Conservation (phyloP, 805 yeast genomes). For the Candida easanensis region DNA sequence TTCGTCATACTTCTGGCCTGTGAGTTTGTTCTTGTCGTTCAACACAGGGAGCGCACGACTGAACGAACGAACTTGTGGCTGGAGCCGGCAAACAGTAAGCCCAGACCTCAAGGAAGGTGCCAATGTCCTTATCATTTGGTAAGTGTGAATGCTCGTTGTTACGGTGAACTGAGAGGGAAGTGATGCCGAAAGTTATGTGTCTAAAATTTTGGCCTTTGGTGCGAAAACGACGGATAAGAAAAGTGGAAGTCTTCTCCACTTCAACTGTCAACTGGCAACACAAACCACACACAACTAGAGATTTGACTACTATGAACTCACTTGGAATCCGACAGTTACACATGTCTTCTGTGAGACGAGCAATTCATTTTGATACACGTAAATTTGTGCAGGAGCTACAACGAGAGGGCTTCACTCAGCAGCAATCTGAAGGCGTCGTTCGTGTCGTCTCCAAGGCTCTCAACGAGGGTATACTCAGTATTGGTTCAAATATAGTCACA, state of each 20-base stretch:
- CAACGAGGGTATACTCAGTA: slow-evolving; percentile 73
- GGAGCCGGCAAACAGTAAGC: background rate
- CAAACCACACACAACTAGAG: background rate
- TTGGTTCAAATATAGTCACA: slow-evolving; percentile 76
- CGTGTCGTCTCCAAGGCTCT: slow-evolving; percentile 69
- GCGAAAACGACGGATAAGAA: too few species aligned
- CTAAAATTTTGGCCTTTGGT: background rate
- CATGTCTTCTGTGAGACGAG: background rate
- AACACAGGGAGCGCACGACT: background rate
- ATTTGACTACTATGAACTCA: background rate
- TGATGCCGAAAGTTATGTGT: too few species aligned
- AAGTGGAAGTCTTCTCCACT: too few species aligned
- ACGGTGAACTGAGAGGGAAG: too few species aligned
- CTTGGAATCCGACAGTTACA: slow-evolving; percentile 5
- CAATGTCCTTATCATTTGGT: too few species aligned
- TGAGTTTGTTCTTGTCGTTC: slow-evolving; percentile 10
- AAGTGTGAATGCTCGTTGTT: too few species aligned
- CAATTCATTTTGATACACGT: slow-evolving; percentile 27
- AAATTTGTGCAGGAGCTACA: slow-evolving; percentile 29
- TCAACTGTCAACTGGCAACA: too few species aligned
- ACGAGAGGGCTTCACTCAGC: slow-evolving; percentile 64
- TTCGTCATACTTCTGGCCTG: slow-evolving; percentile 33
- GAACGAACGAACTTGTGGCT: background rate
- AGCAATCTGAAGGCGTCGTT: slow-evolving; percentile 81
- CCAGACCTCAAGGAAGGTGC: too few species aligned